These are phyloP conservation scores for Lactifluus subvellereus DNA, from an alignment of 768 basidiomycete species.

Conservation along the genomic window DNA sequence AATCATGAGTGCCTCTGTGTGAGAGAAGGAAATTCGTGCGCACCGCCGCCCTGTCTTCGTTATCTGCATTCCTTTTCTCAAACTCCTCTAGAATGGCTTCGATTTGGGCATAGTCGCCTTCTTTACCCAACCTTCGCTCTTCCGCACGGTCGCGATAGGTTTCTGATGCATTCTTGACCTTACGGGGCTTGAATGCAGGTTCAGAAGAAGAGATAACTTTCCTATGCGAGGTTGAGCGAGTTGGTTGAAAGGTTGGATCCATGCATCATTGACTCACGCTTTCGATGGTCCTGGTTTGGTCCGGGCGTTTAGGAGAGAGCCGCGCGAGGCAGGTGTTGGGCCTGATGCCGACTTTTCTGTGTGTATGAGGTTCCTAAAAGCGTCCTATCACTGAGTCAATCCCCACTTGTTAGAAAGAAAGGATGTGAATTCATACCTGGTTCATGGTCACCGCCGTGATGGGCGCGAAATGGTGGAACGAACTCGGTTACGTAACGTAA, in stretches of 20 bases:
- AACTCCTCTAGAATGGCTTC: constrained; percentile 82
- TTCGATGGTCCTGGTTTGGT: constrained; percentile 19
- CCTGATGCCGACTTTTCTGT: constrained; percentile 30
- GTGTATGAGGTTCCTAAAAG: constrained; percentile 49
- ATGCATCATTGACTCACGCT: constrained; percentile 9
- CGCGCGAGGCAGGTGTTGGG: constrained; percentile 29
- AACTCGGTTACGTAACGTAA: background rate
- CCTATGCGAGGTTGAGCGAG: constrained; percentile 27
- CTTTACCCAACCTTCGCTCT: constrained; percentile 61
- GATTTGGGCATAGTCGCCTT: constrained; percentile 71
- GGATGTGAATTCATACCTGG: constrained; percentile 15
- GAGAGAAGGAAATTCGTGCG: constrained; percentile 25
- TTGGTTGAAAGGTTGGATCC: background rate
- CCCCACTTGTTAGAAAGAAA: background rate
- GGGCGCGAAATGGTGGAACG: background rate
- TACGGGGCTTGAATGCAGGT: constrained; percentile 77
- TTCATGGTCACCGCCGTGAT: background rate
- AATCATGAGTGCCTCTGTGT: background rate
- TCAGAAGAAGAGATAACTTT: constrained; percentile 47
- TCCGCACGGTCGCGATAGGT: constrained; percentile 72
- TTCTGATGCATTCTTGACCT: constrained; percentile 49
- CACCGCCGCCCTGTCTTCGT: constrained; percentile 57
- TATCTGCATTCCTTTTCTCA: constrained; percentile 53
- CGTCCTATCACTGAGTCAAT: constrained; percentile 40
- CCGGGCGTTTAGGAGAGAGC: constrained; percentile 31